Percentiles rank a stretch among this genome's conserved stretches.
Evolutionary conservation across 805 yeast species (phyloP).

Genomic region (Pichia membranifaciens): DNA sequence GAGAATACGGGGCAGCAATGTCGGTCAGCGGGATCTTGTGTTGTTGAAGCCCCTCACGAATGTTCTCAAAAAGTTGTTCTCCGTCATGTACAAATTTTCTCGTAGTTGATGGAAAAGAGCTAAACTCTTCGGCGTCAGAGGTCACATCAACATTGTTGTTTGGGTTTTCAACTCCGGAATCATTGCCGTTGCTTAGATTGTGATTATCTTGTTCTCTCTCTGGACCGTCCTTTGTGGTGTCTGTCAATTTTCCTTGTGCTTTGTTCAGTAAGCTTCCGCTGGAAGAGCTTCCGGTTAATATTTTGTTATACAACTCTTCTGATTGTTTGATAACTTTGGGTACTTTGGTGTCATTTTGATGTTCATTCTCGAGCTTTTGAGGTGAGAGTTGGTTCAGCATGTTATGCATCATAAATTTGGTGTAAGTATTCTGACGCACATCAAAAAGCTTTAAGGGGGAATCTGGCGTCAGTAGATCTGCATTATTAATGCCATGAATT

Average conservation of each 20-base stretch:
- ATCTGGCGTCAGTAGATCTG: conserved; percentile 14
- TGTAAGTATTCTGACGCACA: conserved; percentile 27
- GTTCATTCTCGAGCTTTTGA: conserved; percentile 11
- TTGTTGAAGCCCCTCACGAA: conserved; percentile 18
- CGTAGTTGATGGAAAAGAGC: conserved; percentile 19
- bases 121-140: conserved; percentile 27
- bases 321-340: conserved; percentile 9
- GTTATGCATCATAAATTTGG: conserved; percentile 24
- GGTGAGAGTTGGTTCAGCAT: conserved; percentile 21
- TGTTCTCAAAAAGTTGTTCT: conserved; percentile 22
- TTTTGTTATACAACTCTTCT: conserved; percentile 7
- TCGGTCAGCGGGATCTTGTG: conserved; percentile 9
- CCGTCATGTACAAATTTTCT: conserved; percentile 23
- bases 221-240: neutral
- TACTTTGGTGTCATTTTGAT: conserved; percentile 7
- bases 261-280: conserved; percentile 1
- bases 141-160: conserved; percentile 20
- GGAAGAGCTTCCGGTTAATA: conserved; percentile 7
- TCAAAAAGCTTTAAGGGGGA: conserved; percentile 31
- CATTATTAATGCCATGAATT: conserved; percentile 8
- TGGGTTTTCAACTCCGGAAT: neutral
- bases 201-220: neutral
- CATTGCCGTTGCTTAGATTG: neutral
- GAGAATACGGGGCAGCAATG: conserved; percentile 5
- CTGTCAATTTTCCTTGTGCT: neutral